Percentiles rank a stretch among this genome's conserved stretches.
These are phyloP conservation scores for Solanum gracilifrons DNA, from an alignment of 257 asterid genomes.

Conservation along the genomic window DNA sequence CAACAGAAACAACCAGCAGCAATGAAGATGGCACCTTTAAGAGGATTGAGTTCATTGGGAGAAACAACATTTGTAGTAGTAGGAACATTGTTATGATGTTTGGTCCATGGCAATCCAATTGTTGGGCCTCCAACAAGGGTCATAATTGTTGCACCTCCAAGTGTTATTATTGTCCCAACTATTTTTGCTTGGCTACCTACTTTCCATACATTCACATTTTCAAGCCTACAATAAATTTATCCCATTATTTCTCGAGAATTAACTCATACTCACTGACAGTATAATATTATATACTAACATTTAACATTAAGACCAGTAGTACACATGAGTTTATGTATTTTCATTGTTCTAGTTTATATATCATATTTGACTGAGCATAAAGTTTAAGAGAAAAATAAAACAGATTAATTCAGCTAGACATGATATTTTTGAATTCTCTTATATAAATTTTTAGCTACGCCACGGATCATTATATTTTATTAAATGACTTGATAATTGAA, in stretches of 20 bases:
- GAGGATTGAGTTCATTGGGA: conserved; percentile 13
- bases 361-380: too few relatives aligned
- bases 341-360: neutral
- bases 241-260: neutral
- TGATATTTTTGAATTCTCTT: neutral
- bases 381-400: too few relatives aligned
- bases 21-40: conserved; percentile 55
- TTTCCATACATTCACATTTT: conserved; percentile 38
- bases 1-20: conserved; percentile 31
- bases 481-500: neutral
- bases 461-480: too few relatives aligned
- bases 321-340: neutral
- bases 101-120: conserved; percentile 54
- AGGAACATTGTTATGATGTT: conserved; percentile 2
- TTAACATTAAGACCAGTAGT: neutral
- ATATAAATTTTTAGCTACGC: neutral
- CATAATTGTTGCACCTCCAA: conserved; percentile 77
- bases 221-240: conserved; percentile 26
- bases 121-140: conserved; percentile 37
- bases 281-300: neutral
- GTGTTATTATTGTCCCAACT: conserved; percentile 47
- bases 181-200: conserved; percentile 48
- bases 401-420: too few relatives aligned
- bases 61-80: neutral
- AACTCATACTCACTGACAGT: neutral